These are phyloP conservation scores for Fusarium sp. DNA, from an alignment of 2,329 filamentous ascomycete genomes.

Conservation along the genomic window DNA sequence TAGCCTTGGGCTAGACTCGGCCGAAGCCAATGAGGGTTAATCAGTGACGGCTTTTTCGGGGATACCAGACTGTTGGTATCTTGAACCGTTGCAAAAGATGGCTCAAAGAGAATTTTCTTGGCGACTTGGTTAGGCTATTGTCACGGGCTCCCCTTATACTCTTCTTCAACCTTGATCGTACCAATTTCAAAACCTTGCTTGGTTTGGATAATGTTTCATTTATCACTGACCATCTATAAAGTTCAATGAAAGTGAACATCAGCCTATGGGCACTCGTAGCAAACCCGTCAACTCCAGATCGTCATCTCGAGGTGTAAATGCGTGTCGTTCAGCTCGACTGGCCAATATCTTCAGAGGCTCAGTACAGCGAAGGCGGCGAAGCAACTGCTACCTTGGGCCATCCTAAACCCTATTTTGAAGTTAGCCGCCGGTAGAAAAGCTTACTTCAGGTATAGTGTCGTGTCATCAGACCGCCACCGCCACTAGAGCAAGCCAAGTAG, in stretches of 20 bases:
- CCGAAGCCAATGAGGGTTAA: not conserved
- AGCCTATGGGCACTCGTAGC: no score
- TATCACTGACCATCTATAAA: no score
- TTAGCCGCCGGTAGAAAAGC: not conserved
- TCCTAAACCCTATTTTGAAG: not conserved
- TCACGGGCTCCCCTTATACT: no score
- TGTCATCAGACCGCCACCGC: not conserved
- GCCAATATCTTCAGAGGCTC: not conserved
- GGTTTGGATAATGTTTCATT: not conserved
- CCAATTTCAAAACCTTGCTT: no score
- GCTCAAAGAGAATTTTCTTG: no score
- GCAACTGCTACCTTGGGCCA: not conserved
- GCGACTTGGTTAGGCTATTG: no score
- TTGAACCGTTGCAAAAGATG: not conserved
- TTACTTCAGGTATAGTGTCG: not conserved
- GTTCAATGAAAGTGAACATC: not conserved
- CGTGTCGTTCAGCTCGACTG: no score
- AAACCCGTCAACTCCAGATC: no score
- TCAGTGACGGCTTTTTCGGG: not conserved
- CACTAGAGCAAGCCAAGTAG: conserved; percentile 3
- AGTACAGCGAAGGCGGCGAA: not conserved
- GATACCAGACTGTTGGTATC: not conserved
- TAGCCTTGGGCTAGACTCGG: not conserved
- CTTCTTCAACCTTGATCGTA: no score
- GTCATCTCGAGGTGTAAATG: no score